These are phyloP conservation scores for Physcia stellaris DNA, from an alignment of 495 filamentous ascomycete species.

Conservation along the genomic window DNA sequence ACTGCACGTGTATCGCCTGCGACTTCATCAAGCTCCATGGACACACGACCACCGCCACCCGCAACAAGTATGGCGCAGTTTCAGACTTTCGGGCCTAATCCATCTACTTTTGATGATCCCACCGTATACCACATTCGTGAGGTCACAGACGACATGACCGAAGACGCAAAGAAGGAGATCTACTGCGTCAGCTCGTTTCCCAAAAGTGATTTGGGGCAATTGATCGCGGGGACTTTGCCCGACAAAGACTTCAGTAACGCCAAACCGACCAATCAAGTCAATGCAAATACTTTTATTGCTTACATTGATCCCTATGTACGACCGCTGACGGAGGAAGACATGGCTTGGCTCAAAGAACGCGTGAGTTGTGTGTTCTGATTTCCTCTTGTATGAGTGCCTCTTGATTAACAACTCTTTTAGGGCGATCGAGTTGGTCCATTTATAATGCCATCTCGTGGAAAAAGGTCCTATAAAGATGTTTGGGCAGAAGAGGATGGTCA, in stretches of 20 bases:
- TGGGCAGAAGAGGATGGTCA: constrained; percentile 89
- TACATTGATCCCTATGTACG: constrained; percentile 88
- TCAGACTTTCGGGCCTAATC: constrained; percentile 82
- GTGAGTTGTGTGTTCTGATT: constrained; percentile 28
- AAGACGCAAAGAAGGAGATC: constrained; percentile 71
- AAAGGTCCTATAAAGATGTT: constrained; percentile 69
- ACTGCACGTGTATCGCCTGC: constrained; percentile 35
- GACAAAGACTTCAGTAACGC: constrained; percentile 91
- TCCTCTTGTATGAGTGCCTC: not conserved
- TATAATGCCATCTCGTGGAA: constrained; percentile 72
- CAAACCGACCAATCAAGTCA: constrained; percentile 88
- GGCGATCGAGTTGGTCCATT: constrained; percentile 76
- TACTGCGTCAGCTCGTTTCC: constrained; percentile 81
- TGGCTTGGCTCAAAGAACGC: constrained; percentile 81
- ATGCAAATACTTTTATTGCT: constrained; percentile 71
- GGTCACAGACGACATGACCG: constrained; percentile 54
- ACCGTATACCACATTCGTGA: constrained; percentile 88
- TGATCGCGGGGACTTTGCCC: constrained; percentile 77
- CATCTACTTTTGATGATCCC: constrained; percentile 80
- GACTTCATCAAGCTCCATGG: constrained; percentile 48
- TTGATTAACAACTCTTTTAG: constrained; percentile 20
- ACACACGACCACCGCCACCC: constrained; percentile 63
- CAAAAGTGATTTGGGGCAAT: constrained; percentile 58
- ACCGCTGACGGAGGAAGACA: constrained; percentile 82
- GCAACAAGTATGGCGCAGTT: constrained; percentile 58